These are phyloP conservation scores for Venturia effusa DNA, from an alignment of 2,329 filamentous ascomycete genomes.

Conservation along the genomic window DNA sequence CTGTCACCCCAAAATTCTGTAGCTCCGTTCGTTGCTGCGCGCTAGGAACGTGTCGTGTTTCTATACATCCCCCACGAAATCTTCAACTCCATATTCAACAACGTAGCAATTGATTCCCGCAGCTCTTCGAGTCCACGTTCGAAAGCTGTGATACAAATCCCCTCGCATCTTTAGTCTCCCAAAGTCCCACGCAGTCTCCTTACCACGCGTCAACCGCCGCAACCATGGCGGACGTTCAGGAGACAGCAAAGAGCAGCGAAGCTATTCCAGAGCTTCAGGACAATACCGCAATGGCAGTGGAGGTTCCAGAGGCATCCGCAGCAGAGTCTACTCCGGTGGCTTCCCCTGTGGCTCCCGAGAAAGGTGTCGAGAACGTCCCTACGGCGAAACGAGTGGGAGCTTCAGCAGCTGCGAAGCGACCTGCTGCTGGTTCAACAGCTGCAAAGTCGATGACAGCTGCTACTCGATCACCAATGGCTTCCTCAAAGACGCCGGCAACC, in stretches of 20 bases:
- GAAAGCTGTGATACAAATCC: background rate
- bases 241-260: background rate
- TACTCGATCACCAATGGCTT: background rate
- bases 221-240: background rate
- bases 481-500: background rate
- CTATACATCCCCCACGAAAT: background rate
- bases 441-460: background rate
- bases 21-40: background rate
- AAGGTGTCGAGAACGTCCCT: background rate
- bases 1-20: background rate
- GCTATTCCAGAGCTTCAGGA: background rate
- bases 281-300: background rate
- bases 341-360: background rate
- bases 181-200: background rate
- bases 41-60: background rate
- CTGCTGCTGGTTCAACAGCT: background rate
- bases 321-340: background rate
- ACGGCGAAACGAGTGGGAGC: background rate
- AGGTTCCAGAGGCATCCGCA: background rate
- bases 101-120: constrained; percentile 1
- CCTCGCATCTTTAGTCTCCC: background rate
- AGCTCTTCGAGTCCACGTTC: background rate
- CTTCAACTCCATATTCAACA: background rate
- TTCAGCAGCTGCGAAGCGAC: background rate
- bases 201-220: background rate